These are phyloP conservation scores for Calonectria hongkongensis DNA, from an alignment of 2,329 filamentous ascomycete genomes.

Conservation along the genomic window DNA sequence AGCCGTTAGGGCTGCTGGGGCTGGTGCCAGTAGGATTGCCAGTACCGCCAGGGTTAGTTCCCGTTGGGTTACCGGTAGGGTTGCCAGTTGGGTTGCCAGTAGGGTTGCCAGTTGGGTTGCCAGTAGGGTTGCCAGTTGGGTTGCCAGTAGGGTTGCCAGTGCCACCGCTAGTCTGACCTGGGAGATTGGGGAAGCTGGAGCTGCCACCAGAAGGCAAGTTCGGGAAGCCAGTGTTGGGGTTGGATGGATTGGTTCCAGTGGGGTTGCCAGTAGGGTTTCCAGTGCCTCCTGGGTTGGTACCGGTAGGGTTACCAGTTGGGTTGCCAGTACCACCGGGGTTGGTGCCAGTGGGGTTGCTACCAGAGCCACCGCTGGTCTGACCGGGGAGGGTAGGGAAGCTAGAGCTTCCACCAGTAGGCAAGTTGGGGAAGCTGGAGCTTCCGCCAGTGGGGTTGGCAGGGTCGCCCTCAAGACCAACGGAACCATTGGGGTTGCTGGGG, in stretches of 20 bases:
- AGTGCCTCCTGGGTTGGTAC: background rate
- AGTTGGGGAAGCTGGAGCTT: background rate
- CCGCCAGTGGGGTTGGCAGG: background rate
- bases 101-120: background rate
- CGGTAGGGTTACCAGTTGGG: slow-evolving; percentile 8
- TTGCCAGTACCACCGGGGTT: background rate
- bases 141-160: too few species aligned
- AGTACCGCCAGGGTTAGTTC: background rate
- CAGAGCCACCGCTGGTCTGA: background rate
- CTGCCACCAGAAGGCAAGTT: background rate
- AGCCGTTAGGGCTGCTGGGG: background rate
- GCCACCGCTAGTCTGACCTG: background rate
- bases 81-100: background rate
- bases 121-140: background rate
- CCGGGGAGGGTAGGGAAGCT: background rate
- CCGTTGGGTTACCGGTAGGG: background rate
- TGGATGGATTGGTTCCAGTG: background rate
- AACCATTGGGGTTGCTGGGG: background rate
- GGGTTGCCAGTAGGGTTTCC: background rate
- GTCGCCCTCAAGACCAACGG: background rate
- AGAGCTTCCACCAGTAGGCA: background rate
- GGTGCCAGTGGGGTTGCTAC: background rate
- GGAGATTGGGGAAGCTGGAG: background rate
- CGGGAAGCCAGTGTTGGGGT: background rate
- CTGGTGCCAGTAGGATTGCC: background rate